Base-by-base conservation (phyloP, 305 asterid genomes). In the Ajuga reptans region DNA sequence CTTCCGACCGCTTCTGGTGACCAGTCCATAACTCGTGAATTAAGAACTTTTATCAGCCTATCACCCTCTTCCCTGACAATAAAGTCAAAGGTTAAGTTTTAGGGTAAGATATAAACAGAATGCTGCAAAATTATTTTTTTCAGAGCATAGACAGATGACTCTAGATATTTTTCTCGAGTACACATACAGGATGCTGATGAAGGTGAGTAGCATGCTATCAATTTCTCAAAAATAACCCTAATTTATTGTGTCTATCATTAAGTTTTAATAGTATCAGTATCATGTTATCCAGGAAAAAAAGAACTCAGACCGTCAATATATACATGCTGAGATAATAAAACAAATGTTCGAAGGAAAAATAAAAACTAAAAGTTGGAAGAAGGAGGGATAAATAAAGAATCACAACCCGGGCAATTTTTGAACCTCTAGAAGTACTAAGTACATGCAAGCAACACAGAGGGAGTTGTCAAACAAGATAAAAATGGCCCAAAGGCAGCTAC, bases 31-130 rank as follows among this genome's bases (percentile, higher is more conserved):
- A 90, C 90, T 62, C 97, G 86, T 55, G 94, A 85, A 63, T 85
- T 74, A 47, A 90, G 86, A 60, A 76, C 74, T 72, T 68, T 80
- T 59, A 74, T 75, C 72, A 90, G 76, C 78, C 76, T 84, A 81
- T 90, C 85, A 78, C 82, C 78, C 82, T 90, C 96, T 79, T 90
- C 90, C 84, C 96, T 88, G 79, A 47, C 15, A 64, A 47, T 51
- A 53, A 70, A 64, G 58, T 55, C 45, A 27, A 36, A 43, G 64
- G 34, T 51, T 64, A 17, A 66, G 33, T 63, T 69, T 31, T 16
- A 41, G 53, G 52, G 24, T 59, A 71, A 42, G 34, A 27, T 9
- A 36, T 5, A 12, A 31, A 41, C 27, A 57, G 15, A 12, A 59
- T 47, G 66, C 55, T 36, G 66, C 53, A 59, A 66, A 73, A 52